A percentile compares a stretch with the other conserved stretches of the same genome.
These are phyloP conservation scores for Hypoxylon sp. DNA, from an alignment of 2,329 filamentous ascomycete species.

Conservation along the genomic window DNA sequence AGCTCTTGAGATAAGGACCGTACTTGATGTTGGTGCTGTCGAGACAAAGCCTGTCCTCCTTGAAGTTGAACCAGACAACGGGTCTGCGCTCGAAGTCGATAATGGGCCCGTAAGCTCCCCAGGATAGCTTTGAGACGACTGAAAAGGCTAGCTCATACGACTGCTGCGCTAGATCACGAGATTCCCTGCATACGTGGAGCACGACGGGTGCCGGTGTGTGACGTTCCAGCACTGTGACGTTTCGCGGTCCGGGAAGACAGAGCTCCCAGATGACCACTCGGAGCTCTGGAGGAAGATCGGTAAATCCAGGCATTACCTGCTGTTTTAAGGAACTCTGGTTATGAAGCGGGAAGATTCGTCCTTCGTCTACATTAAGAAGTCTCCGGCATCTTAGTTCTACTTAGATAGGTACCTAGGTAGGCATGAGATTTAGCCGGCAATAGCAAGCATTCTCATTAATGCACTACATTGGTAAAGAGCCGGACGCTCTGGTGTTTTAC, in stretches of 20 bases:
- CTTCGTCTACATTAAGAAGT: not conserved
- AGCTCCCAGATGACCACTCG: not conserved
- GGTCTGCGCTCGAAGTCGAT: not conserved
- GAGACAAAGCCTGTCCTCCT: not conserved
- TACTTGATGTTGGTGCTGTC: not conserved
- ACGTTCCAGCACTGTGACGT: not conserved
- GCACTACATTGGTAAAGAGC: not conserved
- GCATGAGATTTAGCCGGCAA: not conserved
- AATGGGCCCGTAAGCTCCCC: not conserved
- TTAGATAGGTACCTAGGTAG: not conserved
- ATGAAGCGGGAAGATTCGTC: not conserved
- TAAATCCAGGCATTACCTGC: not conserved
- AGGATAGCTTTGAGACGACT: not conserved
- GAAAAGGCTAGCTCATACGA: not conserved
- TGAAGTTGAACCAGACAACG: slow-evolving; percentile 3
- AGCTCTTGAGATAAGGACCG: not conserved
- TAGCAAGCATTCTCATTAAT: not conserved
- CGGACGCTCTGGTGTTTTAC: not conserved
- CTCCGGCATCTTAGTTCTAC: not conserved
- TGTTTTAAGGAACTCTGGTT: not conserved
- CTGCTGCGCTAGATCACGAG: not conserved
- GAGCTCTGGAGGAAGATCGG: not conserved
- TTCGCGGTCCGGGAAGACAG: not conserved
- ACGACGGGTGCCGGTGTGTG: not conserved
- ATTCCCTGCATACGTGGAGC: not conserved